Evolutionary conservation across 768 basidiomycete genomes (phyloP), one percentile per base, ranked within the genome.

Genomic region (Leccinum truebloodii): DNA sequence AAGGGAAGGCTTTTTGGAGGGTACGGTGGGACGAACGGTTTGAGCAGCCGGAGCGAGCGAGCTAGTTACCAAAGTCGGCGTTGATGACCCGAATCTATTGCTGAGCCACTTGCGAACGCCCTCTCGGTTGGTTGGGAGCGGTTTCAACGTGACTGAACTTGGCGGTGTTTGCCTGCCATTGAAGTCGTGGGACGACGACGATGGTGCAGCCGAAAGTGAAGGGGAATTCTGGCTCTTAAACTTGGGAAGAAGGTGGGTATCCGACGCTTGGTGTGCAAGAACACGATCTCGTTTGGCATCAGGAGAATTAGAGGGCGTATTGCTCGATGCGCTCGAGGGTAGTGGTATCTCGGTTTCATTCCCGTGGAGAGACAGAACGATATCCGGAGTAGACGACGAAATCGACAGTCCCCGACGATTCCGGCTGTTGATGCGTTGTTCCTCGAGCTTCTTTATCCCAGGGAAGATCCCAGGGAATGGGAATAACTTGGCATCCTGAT

Each of bases 381-480:
- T 76, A 52, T 84, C 81, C 13, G 83, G 81, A 16, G 80, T 80
- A 10, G 83, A 81, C 8, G 79, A 75, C 3, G 81, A 81, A 72
- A 72, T 76, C 54, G 71, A 80, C 51, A 85, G 73, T 6, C 81
- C 83, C 56, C 81, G 82, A 51, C 81, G 82, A 57, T 80, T 79
- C 35, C 85, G 83, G 65, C 79, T 85, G 34, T 73, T 75, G 55
- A 71, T 72, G 55, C 86, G 81, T 67, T 90, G 84, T 69, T 90
- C 87, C 71, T 90, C 90, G 39, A 94, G 78, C 66, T 84, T 83
- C 68, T 87, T 83, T 73, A 94, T 88, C 39, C 92, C 93, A 26
- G 92, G 93, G 81, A 96, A 95, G 74, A 94, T 88, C 44, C 92
- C 93, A 26, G 92, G 93, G 81, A 96, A 95, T 1, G 95, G 93